These are phyloP conservation scores for Nemania sp. DNA, from an alignment of 2,329 filamentous ascomycete genomes.

Conservation along the genomic window DNA sequence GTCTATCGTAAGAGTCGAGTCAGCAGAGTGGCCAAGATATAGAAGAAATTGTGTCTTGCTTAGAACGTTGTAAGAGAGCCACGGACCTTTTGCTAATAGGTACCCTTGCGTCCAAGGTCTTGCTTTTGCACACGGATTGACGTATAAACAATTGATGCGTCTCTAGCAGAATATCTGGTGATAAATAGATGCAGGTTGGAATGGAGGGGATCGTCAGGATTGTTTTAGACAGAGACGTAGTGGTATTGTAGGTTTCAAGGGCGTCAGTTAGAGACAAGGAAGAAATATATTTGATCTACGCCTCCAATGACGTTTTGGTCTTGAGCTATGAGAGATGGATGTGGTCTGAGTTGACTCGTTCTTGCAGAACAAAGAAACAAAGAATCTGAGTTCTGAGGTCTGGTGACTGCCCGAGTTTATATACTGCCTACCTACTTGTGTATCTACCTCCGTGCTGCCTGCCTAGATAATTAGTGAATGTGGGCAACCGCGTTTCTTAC, in stretches of 20 bases:
- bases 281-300: not conserved
- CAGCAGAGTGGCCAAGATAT: not conserved
- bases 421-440: slow-evolving; percentile 7
- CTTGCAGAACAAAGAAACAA: slow-evolving; percentile 23
- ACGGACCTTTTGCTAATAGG: not conserved
- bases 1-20: not conserved
- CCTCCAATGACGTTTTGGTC: slow-evolving; percentile 15
- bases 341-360: slow-evolving; percentile 8
- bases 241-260: not conserved
- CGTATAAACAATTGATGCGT: not conserved
- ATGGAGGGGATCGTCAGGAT: not conserved
- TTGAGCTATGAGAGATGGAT: slow-evolving; percentile 4
- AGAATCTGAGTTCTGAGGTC: slow-evolving; percentile 2
- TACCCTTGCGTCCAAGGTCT: not conserved
- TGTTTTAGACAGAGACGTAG: not conserved
- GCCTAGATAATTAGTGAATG: not conserved
- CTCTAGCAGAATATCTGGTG: not conserved
- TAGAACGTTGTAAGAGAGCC: not conserved
- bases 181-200: slow-evolving; percentile 4
- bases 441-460: not conserved
- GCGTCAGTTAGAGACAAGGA: slow-evolving; percentile 5
- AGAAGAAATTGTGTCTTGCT: not conserved
- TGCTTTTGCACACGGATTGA: not conserved
- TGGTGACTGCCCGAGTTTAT: slow-evolving; percentile 17
- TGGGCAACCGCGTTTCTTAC: too few species aligned